Conservation (phyloP, 805 yeast genomes). For the Wickerhamomyces alni region DNA sequence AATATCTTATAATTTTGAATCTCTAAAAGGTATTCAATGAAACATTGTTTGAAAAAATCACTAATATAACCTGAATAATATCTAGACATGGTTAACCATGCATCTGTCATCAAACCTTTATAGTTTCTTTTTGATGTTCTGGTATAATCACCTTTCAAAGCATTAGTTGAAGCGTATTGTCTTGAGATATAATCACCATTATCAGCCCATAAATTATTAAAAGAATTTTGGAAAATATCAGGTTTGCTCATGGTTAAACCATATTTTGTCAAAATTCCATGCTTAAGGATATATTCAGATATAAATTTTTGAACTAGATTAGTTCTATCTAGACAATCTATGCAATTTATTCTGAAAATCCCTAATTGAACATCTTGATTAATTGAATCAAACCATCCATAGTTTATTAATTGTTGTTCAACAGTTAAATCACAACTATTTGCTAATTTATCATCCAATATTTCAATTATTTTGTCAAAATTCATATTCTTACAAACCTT, state of each 20-base stretch:
- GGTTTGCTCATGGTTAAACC: constrained; percentile 2
- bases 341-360: constrained; percentile 52
- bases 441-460: constrained; percentile 23
- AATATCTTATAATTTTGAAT: constrained; percentile 28
- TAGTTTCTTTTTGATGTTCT: constrained; percentile 36
- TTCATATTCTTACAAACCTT: constrained; percentile 39
- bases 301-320: constrained; percentile 42
- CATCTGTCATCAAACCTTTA: constrained; percentile 37
- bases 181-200: constrained; percentile 63
- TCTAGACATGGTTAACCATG: constrained; percentile 34
- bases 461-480: constrained; percentile 29
- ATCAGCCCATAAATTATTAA: constrained; percentile 52
- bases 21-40: constrained; percentile 36
- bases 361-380: constrained; percentile 38
- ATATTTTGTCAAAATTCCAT: constrained; percentile 21
- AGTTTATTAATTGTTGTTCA: constrained; percentile 11
- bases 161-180: constrained; percentile 55
- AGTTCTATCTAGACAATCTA: constrained; percentile 61
- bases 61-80: constrained; percentile 38
- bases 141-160: constrained; percentile 44
- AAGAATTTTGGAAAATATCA: constrained; percentile 17
- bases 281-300: constrained; percentile 23
- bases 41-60: constrained; percentile 39
- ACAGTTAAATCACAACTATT: constrained; percentile 12
- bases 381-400: constrained; percentile 28